Conservation (phyloP, 345 rosid genomes). For the Eucalyptus cloeziana region DNA sequence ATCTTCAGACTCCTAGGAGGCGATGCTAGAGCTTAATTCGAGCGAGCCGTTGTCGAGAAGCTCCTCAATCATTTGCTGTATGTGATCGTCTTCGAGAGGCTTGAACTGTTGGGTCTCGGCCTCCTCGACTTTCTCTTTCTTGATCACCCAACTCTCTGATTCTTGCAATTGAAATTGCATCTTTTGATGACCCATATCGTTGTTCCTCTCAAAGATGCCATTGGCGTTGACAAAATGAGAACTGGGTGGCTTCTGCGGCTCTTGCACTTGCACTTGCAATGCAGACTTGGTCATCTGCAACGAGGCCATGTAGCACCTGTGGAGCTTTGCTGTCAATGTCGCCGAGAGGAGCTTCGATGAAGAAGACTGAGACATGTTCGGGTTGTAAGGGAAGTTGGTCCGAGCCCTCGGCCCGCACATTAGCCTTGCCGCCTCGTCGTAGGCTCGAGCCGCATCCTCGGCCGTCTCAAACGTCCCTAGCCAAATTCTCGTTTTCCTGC, state of each 20-base stretch:
- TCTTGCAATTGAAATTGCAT: conserved; percentile 6
- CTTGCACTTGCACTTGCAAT: conserved; percentile 3
- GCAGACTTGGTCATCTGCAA: conserved; percentile 68
- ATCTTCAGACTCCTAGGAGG: conserved; percentile 1
- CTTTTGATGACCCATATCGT: background rate
- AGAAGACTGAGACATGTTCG: conserved; percentile 48
- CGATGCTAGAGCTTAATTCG: conserved; percentile 45
- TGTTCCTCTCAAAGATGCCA: conserved; percentile 8
- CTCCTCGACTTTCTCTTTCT: conserved; percentile 16
- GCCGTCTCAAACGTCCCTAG: conserved; percentile 96
- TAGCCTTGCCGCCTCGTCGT: conserved; percentile 95
- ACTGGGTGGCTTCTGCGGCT: conserved; percentile 1
- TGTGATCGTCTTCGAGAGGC: conserved; percentile 81
- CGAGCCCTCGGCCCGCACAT: conserved; percentile 95
- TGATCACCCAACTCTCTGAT: conserved; percentile 21
- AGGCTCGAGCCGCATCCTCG: conserved; percentile 91
- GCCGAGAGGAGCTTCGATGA: conserved; percentile 90
- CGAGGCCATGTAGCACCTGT: conserved; percentile 92
- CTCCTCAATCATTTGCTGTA: conserved; percentile 95
- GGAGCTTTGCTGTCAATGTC: conserved; percentile 80
- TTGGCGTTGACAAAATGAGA: background rate
- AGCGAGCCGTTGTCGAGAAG: conserved; percentile 75
- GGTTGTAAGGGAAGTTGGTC: conserved; percentile 87
- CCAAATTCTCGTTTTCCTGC: conserved; percentile 97
- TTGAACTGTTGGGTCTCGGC: conserved; percentile 2